Base-by-base conservation (phyloP, 257 asterid species). In the Solanum appendiculatum region DNA sequence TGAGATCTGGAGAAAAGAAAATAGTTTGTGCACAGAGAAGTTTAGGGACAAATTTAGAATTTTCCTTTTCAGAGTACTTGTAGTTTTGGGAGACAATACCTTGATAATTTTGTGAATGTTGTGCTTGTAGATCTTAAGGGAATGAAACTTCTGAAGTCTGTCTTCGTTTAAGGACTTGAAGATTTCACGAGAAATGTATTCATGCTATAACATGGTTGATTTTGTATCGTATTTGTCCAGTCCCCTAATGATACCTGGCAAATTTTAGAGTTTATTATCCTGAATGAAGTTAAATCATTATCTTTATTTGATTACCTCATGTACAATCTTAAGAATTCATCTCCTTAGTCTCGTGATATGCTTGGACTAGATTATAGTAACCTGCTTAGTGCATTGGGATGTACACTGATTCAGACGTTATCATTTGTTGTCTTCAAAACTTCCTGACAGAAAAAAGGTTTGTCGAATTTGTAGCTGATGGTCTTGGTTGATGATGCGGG, bases 401-500 rank as follows among this genome's bases (percentile, higher is more conserved):
- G 63, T 42, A 7, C 64, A 56, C 64, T 56, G 44, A 23, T 42
- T 78, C 39, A 78, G 5, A 78, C 1, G 27, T 36, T 34, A 37
- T 31, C 23, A 12, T 36, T 56, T 56, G 74, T 86, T 75, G 48
- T 48, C 14, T 89, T 64, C 27, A 77, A 9, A 68, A 86, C 9
- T 82, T 51, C n/a, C 70, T 84, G 84, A 74, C 78, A 3, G 40
- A 31, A 84, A 84, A 20, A 84, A 9, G 69, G 42, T 27, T 60
- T 33, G 54, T 44, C 16, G 36, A 77, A 56, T 85, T 34, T 88
- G 86, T 78, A 95, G 98, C 90, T 94, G 75, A 95, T 94, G 98
- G 86, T 95, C 40, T 90, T 95, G 88, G 98, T 95, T 83, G 98
- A 95, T 88, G 98, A 95, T 85, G 98, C 95, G 60, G 97, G 98